Evolutionary conservation across 176 grass and related monocot genomes (phyloP).

Genomic region (Oryza punctata): DNA sequence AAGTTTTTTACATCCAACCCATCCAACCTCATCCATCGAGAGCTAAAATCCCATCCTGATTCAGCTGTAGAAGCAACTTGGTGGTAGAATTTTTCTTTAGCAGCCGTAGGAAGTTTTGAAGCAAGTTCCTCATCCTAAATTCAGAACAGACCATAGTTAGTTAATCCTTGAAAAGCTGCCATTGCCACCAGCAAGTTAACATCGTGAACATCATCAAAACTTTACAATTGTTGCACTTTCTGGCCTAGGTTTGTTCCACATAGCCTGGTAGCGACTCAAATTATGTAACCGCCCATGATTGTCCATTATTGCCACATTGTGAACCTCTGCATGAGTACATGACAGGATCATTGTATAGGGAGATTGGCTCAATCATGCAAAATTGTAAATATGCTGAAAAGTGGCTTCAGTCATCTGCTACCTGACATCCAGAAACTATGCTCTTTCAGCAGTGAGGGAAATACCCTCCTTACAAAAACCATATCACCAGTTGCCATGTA

Average conservation of each 20-base stretch:
- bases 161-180: not conserved
- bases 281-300: conserved; percentile 51
- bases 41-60: conserved; percentile 99
- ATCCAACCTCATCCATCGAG: conserved; percentile 94
- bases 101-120: conserved; percentile 55
- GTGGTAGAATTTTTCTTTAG: conserved; percentile 68
- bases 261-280: conserved; percentile 76
- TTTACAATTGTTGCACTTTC: conserved; percentile 83
- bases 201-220: not conserved
- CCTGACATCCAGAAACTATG: conserved; percentile 98
- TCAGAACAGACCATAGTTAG: conserved; percentile 20
- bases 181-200: not conserved
- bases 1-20: not conserved
- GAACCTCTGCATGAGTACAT: conserved; percentile 63
- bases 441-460: conserved; percentile 80
- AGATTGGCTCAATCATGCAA: conserved; percentile 23
- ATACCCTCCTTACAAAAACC: conserved; percentile 53
- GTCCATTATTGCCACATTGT: conserved; percentile 75
- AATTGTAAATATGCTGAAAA: conserved; percentile 26
- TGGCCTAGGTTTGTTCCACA: conserved; percentile 92
- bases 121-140: conserved; percentile 73
- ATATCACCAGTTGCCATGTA: conserved; percentile 66
- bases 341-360: conserved; percentile 10
- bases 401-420: not conserved
- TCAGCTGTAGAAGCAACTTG: conserved; percentile 89